Conservation (phyloP, 805 yeast genomes). For the Nakazawaea wickerhamii region DNA sequence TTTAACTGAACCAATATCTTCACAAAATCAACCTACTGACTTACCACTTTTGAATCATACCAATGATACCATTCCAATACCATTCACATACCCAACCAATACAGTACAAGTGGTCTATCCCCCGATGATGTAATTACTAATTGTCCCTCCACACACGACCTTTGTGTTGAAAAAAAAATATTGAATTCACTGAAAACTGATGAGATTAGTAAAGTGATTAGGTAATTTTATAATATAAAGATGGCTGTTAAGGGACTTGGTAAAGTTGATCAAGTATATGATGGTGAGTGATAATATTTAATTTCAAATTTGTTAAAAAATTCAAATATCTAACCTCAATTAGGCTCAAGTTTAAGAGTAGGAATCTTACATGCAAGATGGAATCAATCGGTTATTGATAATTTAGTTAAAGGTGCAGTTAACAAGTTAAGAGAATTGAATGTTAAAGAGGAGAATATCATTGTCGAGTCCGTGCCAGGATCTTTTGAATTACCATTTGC, state of each 20-base stretch:
- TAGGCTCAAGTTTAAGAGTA: conserved; percentile 53
- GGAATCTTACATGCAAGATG: conserved; percentile 96
- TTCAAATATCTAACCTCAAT: not conserved
- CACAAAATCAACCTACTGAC: too few species aligned
- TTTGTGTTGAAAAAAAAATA: too few species aligned
- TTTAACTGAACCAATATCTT: too few species aligned
- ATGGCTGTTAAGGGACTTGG: conserved; percentile 87
- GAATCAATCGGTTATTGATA: conserved; percentile 74
- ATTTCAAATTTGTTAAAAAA: not conserved
- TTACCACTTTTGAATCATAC: too few species aligned
- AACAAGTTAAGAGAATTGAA: conserved; percentile 54
- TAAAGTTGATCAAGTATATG: conserved; percentile 58
- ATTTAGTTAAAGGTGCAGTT: conserved; percentile 75
- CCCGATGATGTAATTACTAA: too few species aligned
- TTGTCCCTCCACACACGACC: too few species aligned
- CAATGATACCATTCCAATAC: too few species aligned
- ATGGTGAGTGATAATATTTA: conserved; percentile 37
- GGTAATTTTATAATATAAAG: too few species aligned
- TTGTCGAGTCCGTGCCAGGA: conserved; percentile 88
- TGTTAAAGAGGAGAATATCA: conserved; percentile 71
- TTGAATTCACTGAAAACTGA: too few species aligned
- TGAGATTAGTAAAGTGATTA: too few species aligned
- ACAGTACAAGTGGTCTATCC: too few species aligned
- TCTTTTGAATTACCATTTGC: conserved; percentile 91
- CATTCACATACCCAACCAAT: too few species aligned